These are phyloP conservation scores for Lachnellula hyalina DNA, from an alignment of 2,329 filamentous ascomycete genomes.

Conservation along the genomic window DNA sequence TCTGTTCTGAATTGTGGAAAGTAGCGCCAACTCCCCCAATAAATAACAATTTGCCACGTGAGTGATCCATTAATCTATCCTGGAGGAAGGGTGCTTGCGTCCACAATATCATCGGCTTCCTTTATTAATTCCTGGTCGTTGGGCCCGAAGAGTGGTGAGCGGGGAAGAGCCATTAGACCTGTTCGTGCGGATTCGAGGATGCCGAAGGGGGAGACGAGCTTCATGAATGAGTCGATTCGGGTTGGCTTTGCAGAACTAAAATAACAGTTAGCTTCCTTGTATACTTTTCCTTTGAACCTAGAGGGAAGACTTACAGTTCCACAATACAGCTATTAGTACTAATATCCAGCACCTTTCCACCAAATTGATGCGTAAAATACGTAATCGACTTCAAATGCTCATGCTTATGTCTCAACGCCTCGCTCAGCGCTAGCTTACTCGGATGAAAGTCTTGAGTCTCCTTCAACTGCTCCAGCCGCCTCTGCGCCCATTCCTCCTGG, in stretches of 20 bases:
- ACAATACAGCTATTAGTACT: conserved; percentile 98
- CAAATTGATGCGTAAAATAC: conserved; percentile 94
- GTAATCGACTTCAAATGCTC: conserved; percentile 96
- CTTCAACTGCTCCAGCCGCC: conserved; percentile 17
- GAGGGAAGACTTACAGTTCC: conserved; percentile 66
- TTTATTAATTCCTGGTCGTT: conserved; percentile 66
- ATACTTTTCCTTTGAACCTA: background rate
- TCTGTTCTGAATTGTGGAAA: background rate
- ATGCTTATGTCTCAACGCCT: conserved; percentile 93
- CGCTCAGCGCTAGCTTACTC: conserved; percentile 74
- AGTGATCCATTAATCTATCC: conserved; percentile 50
- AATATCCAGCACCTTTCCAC: conserved; percentile 95
- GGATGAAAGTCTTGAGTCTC: conserved; percentile 71
- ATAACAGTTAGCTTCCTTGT: conserved; percentile 9
- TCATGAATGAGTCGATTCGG: conserved; percentile 96
- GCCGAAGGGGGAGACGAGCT: conserved; percentile 88
- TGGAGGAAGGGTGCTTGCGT: conserved; percentile 87
- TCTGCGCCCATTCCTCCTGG: conserved; percentile 38
- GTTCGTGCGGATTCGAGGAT: conserved; percentile 95
- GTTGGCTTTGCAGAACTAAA: conserved; percentile 73
- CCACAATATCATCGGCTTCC: conserved; percentile 91
- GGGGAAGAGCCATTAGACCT: conserved; percentile 92
- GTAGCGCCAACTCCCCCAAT: conserved; percentile 20
- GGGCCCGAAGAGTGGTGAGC: conserved; percentile 76
- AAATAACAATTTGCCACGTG: conserved; percentile 9